Evolutionary conservation across 2,329 filamentous ascomycete species (phyloP).

Genomic region (Plectosphaerella plurivora): DNA sequence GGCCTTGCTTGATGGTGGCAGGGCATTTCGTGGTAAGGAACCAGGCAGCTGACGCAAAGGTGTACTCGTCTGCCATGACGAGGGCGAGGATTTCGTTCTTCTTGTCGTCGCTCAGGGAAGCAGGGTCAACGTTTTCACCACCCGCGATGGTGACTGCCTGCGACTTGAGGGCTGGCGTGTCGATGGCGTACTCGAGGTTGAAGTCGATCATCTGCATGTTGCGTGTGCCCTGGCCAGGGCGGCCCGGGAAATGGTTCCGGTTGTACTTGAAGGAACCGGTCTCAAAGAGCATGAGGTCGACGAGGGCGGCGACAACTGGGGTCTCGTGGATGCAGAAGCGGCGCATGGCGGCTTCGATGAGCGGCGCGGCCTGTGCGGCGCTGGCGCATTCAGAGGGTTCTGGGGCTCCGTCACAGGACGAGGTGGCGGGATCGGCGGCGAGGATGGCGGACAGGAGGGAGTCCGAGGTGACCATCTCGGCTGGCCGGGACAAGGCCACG

Average conservation of each 20-base stretch:
- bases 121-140: conserved; percentile 18
- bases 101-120: conserved; percentile 19
- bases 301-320: conserved; percentile 63
- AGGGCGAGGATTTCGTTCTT: conserved; percentile 37
- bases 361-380: conserved; percentile 54
- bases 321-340: conserved; percentile 49
- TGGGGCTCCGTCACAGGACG: conserved; percentile 42
- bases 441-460: conserved; percentile 24
- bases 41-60: conserved; percentile 51
- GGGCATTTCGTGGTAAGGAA: conserved; percentile 42
- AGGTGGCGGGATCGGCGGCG: conserved; percentile 53
- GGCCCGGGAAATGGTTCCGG: conserved; percentile 53
- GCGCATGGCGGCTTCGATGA: conserved; percentile 51
- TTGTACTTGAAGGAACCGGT: conserved; percentile 63
- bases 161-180: conserved; percentile 30
- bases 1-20: conserved; percentile 20
- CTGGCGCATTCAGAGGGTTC: conserved; percentile 59
- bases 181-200: conserved; percentile 44
- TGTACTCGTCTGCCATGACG: conserved; percentile 43
- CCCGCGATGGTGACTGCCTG: conserved; percentile 23
- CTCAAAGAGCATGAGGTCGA: conserved; percentile 70
- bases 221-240: conserved; percentile 65
- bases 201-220: conserved; percentile 46
- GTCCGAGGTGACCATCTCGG: no score
- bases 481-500: no score